Conservation (phyloP, 1,284 basidiomycete species). For the Rhodotorula sp. region DNA sequence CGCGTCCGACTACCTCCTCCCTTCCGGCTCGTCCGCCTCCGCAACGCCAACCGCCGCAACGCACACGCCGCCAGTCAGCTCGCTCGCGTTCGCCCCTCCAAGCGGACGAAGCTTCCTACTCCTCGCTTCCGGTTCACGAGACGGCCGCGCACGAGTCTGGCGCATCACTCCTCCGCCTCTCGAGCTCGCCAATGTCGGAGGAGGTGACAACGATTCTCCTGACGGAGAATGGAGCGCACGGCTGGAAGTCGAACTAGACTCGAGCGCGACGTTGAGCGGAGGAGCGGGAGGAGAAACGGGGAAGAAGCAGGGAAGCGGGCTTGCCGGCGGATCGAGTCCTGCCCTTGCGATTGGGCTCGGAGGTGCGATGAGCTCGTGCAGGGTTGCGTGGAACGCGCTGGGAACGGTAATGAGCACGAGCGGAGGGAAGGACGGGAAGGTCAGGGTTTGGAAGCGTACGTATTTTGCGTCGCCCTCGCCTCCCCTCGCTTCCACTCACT, state of each 20-base stretch:
- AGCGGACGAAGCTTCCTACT: conserved; percentile 89
- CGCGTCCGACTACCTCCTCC: conserved; percentile 68
- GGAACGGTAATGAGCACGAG: conserved; percentile 79
- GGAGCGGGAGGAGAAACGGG: not conserved
- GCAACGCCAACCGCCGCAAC: not conserved
- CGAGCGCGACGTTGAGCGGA: conserved; percentile 54
- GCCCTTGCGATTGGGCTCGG: not conserved
- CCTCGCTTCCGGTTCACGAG: conserved; percentile 78
- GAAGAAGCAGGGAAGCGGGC: not conserved
- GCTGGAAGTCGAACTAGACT: conserved; percentile 78
- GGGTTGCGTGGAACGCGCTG: conserved; percentile 83
- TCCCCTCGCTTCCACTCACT: not conserved
- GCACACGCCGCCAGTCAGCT: conserved; percentile 62
- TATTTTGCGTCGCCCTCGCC: conserved; percentile 25
- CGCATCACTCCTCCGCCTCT: conserved; percentile 56
- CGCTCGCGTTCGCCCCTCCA: conserved; percentile 83
- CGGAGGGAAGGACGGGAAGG: conserved; percentile 72
- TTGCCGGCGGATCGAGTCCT: not conserved
- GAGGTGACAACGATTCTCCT: conserved; percentile 51
- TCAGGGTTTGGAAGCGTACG: conserved; percentile 83
- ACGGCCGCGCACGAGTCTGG: conserved; percentile 86
- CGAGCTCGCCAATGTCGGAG: conserved; percentile 6
- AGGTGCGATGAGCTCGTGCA: conserved; percentile 59
- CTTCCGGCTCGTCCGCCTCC: conserved; percentile 52
- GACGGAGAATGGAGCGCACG: conserved; percentile 67